phyloP scores from a whole-genome alignment of 169 alveolate species.

The Perkinsus chesapeaki region DNA sequence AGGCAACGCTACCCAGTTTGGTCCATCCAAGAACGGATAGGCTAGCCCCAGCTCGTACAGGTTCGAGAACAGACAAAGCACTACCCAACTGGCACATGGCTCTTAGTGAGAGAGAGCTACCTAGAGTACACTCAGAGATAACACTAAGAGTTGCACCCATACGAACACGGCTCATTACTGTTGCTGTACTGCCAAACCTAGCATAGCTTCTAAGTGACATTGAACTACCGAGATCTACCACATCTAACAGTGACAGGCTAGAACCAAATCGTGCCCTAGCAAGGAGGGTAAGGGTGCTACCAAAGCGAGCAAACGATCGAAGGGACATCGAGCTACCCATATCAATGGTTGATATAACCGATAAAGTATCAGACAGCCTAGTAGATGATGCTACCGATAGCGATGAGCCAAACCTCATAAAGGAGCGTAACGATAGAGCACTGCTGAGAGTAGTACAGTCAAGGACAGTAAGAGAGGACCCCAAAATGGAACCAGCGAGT shows the following conservation, averaged over 20 bases:
- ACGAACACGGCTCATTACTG: neutral
- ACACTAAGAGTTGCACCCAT: neutral
- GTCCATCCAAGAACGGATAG: neutral
- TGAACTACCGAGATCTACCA: slow-evolving; percentile 7
- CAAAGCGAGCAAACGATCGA: neutral
- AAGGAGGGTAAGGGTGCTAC: neutral
- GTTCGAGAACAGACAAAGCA: neutral
- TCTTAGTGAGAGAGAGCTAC: neutral
- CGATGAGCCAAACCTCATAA: neutral
- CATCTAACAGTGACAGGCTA: neutral
- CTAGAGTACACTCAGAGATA: neutral
- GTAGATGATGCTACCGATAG: neutral
- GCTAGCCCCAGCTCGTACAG: neutral
- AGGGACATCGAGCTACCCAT: neutral
- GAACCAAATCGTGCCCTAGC: neutral
- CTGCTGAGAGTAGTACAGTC: neutral
- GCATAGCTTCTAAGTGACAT: neutral
- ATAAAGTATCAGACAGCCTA: neutral
- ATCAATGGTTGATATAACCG: neutral
- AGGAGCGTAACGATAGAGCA: neutral
- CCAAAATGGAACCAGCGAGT: neutral
- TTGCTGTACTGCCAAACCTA: neutral
- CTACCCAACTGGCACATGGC: neutral
- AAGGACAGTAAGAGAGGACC: neutral
- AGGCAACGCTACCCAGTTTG: neutral